Evolutionary conservation across 2,329 filamentous ascomycete species (phyloP), one percentile per base, ranked within the genome.

Genomic region (Cordyceps cateniannulata): DNA sequence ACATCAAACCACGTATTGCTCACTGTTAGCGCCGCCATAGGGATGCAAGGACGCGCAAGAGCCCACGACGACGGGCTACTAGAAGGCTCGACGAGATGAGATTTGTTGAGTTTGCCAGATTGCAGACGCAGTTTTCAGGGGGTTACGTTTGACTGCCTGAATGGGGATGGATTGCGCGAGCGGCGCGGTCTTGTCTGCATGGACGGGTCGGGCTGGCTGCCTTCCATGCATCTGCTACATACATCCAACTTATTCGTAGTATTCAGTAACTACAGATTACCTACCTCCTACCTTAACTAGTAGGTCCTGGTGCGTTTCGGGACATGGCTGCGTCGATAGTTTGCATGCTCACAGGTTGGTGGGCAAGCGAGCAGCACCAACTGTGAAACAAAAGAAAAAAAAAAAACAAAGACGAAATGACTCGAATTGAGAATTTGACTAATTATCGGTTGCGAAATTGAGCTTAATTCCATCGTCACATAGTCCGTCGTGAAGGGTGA

Each of bases 291-390:
- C n/a, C n/a, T n/a, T n/a, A n/a, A n/a, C 16, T 54, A 44, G 22
- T 35, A 47, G 29, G 18, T n/a, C 42, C 27, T 38, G 54, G 5
- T 40, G 29, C 29, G 42, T 38, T 57, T 57, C 14, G 42, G 44
- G 44, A 42, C 54, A 57, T 48, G 53, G 53, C 48, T 56, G 42
- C 53, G 42, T 56, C 29, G 27, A 32, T 56, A 20, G 53, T 42
- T 56, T 47, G 40, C 12, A 12, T 35, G 27, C 5, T 47, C 5
- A 35, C 32, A 12, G 32, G 32, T 35, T 9, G 32, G 32, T 4
- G 14, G 32, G 32, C 32, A 35, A 35, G 32, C 8, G 32, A 35
- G 32, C 2, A 35, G 27, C 27, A 29, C 27, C 27, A 29, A 4
- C 8, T 4, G 27, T 8, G 35, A 6, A n/a, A n/a, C n/a, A n/a